Evolutionary conservation across 768 basidiomycete genomes (phyloP).

Genomic region (Boletus reticuloceps): DNA sequence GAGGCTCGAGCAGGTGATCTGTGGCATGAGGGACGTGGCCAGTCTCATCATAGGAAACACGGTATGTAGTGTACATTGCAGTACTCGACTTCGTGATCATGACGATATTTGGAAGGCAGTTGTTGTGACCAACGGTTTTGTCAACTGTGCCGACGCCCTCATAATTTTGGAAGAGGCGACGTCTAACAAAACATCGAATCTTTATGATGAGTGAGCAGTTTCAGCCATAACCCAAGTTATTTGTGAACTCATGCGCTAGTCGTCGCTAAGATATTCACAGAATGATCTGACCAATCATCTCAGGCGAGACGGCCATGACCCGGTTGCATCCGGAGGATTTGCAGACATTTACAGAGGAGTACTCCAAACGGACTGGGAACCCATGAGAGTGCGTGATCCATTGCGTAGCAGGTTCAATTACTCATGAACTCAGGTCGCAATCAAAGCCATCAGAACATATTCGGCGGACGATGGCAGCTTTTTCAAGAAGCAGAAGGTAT

Average conservation of each 20-base stretch:
- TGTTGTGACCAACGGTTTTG: not conserved
- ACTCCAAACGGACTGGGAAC: slow-evolving; percentile 4
- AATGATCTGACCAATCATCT: slow-evolving; percentile 9
- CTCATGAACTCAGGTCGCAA: slow-evolving; percentile 9
- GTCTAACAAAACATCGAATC: not conserved
- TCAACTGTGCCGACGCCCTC: too few species aligned
- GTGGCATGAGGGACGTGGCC: not conserved
- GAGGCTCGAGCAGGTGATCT: not conserved
- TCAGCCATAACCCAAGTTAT: not conserved
- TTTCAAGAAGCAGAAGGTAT: slow-evolving; percentile 9
- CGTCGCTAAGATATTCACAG: not conserved
- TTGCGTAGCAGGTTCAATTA: not conserved
- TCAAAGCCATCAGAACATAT: slow-evolving; percentile 18
- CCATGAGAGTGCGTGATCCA: not conserved
- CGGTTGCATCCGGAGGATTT: slow-evolving; percentile 13
- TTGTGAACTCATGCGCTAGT: not conserved
- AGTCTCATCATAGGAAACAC: not conserved
- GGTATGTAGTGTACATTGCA: not conserved
- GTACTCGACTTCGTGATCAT: not conserved
- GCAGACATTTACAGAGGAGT: slow-evolving; percentile 17
- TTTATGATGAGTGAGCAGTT: slow-evolving; percentile 1
- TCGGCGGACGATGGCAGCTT: slow-evolving; percentile 8
- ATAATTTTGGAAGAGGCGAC: not conserved
- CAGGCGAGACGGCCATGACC: slow-evolving; percentile 9
- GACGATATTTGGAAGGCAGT: not conserved